Evolutionary conservation across 2,329 filamentous ascomycete genomes (phyloP).

Genomic region (Neofusicoccum sp.): DNA sequence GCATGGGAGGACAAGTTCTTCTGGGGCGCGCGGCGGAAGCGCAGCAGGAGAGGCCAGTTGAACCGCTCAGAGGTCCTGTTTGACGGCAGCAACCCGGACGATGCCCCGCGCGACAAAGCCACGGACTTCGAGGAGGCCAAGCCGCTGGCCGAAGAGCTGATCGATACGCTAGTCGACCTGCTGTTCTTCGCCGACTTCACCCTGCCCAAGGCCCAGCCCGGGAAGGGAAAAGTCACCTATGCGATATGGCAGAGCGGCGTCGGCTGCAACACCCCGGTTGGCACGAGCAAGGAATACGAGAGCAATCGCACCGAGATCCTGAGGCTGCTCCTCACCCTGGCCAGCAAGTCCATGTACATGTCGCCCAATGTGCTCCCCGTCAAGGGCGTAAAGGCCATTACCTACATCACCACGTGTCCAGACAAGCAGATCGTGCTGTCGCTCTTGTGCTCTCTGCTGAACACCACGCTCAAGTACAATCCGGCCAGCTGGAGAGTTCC

Average conservation of each 20-base stretch:
- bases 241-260: conserved; percentile 98
- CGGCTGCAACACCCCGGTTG: conserved; percentile 85
- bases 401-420: conserved; percentile 80
- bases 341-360: conserved; percentile 92
- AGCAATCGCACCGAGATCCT: conserved; percentile 89
- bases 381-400: conserved; percentile 78
- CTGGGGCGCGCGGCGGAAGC: conserved; percentile 74
- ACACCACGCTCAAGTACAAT: conserved; percentile 95
- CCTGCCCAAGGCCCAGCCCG: conserved; percentile 67
- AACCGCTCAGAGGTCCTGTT: conserved; percentile 74
- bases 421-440: conserved; percentile 92
- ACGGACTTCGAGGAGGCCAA: conserved; percentile 78
- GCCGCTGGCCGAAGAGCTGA: conserved; percentile 85
- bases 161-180: conserved; percentile 84
- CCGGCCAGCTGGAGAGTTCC: conserved; percentile 90
- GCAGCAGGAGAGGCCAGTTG: conserved; percentile 37
- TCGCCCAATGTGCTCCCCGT: conserved; percentile 74
- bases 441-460: conserved; percentile 85
- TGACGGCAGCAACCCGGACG: conserved; percentile 65
- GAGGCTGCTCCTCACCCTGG: conserved; percentile 77
- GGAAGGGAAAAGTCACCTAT: conserved; percentile 79
- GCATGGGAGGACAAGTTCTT: conserved; percentile 93
- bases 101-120: conserved; percentile 43
- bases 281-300: conserved; percentile 87
- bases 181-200: conserved; percentile 92